Evolutionary conservation across 345 rosid species (phyloP), one percentile per base, ranked within the genome.

Genomic region (Camelina sativa): DNA sequence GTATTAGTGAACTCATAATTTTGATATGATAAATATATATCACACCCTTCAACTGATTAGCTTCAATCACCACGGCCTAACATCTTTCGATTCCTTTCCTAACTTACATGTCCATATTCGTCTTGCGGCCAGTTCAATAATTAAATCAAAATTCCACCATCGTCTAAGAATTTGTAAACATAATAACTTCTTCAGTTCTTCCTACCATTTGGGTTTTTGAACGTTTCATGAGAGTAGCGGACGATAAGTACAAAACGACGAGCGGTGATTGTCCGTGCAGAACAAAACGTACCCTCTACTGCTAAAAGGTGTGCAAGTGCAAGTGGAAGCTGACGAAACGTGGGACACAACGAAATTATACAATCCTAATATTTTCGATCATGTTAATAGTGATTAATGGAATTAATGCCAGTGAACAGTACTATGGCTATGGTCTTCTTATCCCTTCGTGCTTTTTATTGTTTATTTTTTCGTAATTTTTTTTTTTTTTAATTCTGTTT

Each of bases 311-410:
- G 51, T 53, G 58, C 35, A 13, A 13, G 28, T 25, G 28, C 25
- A 23, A 76, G 71, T 76, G 75, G 75, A 63, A 55, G 60, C 80
- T 70, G 80, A 76, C 71, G 71, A 62, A 25, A 37, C 12, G 75
- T 76, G 74, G 80, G 71, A 64, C 80, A 62, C 50, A 25, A 23
- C 43, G 1, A 30, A 19, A 67, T 41, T 13, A 43, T 62, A 62
- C 3, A 55, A 41, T 23, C 28, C 28, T 25, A 25, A 2, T 53
- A 68, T 61, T 68, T 54, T 52, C 11, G 1, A 32, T 75, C 25
- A 52, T 40, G 9, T 30, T 59, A 25, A 74, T 57, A 7, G 48
- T 58, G 53, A 57, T 41, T 50, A 13, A 30, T 67, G 15, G 20
- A 47, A 47, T 43, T 44, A 47, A 57, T 72, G 60, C 52, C 51